Evolutionary conservation across 768 basidiomycete species (phyloP).

Genomic region (Mycena amicta): DNA sequence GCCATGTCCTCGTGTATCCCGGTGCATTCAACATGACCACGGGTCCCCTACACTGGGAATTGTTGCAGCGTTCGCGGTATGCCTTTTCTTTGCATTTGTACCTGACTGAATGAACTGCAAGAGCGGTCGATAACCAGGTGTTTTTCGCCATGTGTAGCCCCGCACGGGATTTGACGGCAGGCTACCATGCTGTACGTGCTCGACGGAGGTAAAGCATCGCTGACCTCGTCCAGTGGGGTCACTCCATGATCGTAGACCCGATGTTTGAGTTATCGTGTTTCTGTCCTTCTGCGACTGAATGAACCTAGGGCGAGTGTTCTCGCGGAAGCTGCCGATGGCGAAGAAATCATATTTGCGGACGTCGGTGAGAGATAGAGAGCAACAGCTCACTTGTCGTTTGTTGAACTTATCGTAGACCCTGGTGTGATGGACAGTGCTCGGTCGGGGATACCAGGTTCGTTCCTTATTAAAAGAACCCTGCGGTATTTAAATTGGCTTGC

Average conservation of each 20-base stretch:
- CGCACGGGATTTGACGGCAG: constrained; percentile 78
- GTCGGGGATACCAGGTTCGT: too few relatives aligned
- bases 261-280: constrained; percentile 52
- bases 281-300: constrained; percentile 4
- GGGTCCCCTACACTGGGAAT: constrained; percentile 94
- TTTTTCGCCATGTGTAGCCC: constrained; percentile 96
- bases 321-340: constrained; percentile 71
- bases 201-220: too few relatives aligned
- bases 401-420: constrained; percentile 46
- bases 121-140: constrained; percentile 97
- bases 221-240: too few relatives aligned
- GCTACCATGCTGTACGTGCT: constrained; percentile 96
- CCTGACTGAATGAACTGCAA: constrained; percentile 30
- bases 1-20: constrained; percentile 88
- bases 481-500: too few relatives aligned
- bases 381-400: too few relatives aligned
- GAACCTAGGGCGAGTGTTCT: constrained; percentile 69
- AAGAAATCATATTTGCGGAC: constrained; percentile 76
- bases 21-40: constrained; percentile 96
- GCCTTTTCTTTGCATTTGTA: constrained; percentile 18
- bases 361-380: constrained; percentile 88
- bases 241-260: constrained; percentile 89
- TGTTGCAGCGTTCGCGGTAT: constrained; percentile 85
- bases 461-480: too few relatives aligned
- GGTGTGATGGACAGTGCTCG: constrained; percentile 65